Base-by-base conservation (phyloP, 208 protist genomes). In the Leishmania martiniquensis region DNA sequence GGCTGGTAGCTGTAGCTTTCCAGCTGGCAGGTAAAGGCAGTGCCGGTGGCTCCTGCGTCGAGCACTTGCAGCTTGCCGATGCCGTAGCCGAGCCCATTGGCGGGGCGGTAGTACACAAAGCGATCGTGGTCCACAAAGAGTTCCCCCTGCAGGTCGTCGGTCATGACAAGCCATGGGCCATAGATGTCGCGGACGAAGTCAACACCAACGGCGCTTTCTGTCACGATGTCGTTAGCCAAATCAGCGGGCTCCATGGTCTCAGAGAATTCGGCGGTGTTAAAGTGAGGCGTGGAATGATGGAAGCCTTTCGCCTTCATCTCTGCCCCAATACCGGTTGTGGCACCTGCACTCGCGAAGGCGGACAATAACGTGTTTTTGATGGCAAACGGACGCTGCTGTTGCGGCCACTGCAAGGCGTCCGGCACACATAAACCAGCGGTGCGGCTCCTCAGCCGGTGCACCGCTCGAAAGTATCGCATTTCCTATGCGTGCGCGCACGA, bases 81-180 rank as follows among this genome's bases (percentile, higher is more conserved):
- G 62, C 95, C 95, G 83, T 96, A 94, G 72, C 95, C 95, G 39
- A 98, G 85, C 2, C 92, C 93, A 62, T 93, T 94, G 4, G 91
- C 92, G 1, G 95, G 95, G 15, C 95, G 93, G 59, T 94, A 93
- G 78, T 90, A 97, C 6, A 95, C 91, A 75, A 95, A 92, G 4
- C 81, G 42, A 72, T 98, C 93, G 74, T 93, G 85, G 52, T 98
- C 95, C n/a, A 98, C 60, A 55, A 96, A 96, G 32, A 98, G 83
- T 82, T 98, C 93, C 1, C 93, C 95, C 71, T 96, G 89, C 54
- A 96, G 70, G 34, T 95, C 92, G 17, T 96, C 91, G 29, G 94
- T 93, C 85, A 97, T 93, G 42, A 96, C 87, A 7, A 97, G 86
- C 92, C 94, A 97, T 62, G 92, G 92, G 49, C 94, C 94, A 77